Evolutionary conservation across 1,284 basidiomycete genomes (phyloP), one percentile per base, ranked within the genome.

Genomic region (Xerocomus nothofagi): DNA sequence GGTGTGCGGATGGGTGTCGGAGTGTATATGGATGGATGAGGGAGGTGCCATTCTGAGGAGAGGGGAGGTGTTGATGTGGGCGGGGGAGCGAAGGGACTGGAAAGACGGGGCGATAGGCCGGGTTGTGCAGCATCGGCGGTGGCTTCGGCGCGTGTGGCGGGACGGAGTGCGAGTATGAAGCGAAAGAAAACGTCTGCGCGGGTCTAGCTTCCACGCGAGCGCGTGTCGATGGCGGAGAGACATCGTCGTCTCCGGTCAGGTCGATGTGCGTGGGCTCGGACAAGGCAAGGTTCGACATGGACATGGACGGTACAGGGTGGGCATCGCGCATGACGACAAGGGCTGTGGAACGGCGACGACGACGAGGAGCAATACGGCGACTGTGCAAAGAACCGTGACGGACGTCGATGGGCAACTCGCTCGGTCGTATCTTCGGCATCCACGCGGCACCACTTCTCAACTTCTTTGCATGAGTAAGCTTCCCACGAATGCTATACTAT

Each of bases 201-300:
- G 75, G 76, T 62, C 75, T 53, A 60, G 49, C 56, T 65, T 63
- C 70, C 60, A 30, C 62, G 56, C 33, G 67, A 56, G 46, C 48
- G 58, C 57, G 53, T 68, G 63, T 52, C 30, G 49, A 45, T 39
- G 57, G 50, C 14, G 36, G 50, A n/a, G 57, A 44, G 54, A 75
- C 74, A 58, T 79, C 78, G 63, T 81, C 81, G 63, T 82, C 81
- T 44, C 71, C 67, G n/a, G 82, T 84, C 53, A 84, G 72, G 71
- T 84, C 82, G 58, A 84, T 84, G 56, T 73, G 76, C 51, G 74
- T 71, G 32, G 70, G 63, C 49, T 68, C 67, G 49, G 63, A 64
- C 10, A 72, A 47, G 41, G 63, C 66, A 12, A 73, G 56, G 55
- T 57, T 67, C 11, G 68, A 69, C 55, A 72, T 60, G 24, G 60